Percentiles rank a stretch among this genome's conserved stretches.
Evolutionary conservation across 768 basidiomycete genomes (phyloP).

Genomic region (Tricholoma sp.): DNA sequence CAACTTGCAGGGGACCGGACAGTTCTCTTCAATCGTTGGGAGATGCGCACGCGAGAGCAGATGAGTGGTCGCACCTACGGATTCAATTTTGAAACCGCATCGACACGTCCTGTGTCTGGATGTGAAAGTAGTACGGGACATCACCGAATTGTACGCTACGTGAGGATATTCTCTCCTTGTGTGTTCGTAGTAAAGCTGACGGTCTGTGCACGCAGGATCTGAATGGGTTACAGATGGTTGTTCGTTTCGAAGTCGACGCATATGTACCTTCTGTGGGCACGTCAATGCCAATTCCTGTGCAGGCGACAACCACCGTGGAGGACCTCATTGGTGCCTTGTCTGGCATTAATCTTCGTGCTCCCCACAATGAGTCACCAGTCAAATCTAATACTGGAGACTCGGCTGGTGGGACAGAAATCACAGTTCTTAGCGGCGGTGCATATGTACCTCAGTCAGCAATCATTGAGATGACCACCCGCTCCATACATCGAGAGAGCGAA

Average conservation of each 20-base stretch:
- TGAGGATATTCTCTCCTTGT: slow-evolving; percentile 25
- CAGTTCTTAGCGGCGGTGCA: slow-evolving; percentile 19
- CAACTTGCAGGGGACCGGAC: slow-evolving; percentile 58
- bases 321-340: slow-evolving; percentile 31
- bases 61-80: slow-evolving; percentile 45
- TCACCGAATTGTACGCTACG: slow-evolving; percentile 59
- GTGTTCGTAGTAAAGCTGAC: background rate
- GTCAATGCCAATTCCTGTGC: slow-evolving; percentile 7
- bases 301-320: slow-evolving; percentile 23
- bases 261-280: slow-evolving; percentile 23
- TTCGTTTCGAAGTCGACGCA: slow-evolving; percentile 56
- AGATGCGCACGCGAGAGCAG: slow-evolving; percentile 28
- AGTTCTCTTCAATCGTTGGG: slow-evolving; percentile 59
- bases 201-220: slow-evolving; percentile 38
- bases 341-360: slow-evolving; percentile 23
- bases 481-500: slow-evolving; percentile 21
- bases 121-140: slow-evolving; percentile 52
- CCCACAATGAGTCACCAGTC: slow-evolving; percentile 10
- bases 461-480: slow-evolving; percentile 44
- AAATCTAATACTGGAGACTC: slow-evolving; percentile 11
- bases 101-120: slow-evolving; percentile 41
- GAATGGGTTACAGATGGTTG: slow-evolving; percentile 50
- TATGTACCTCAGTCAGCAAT: slow-evolving; percentile 37
- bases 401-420: slow-evolving; percentile 13
- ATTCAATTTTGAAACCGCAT: slow-evolving; percentile 54